Conservation (phyloP, 805 yeast species). For the Priceomyces fermenticarens region DNA sequence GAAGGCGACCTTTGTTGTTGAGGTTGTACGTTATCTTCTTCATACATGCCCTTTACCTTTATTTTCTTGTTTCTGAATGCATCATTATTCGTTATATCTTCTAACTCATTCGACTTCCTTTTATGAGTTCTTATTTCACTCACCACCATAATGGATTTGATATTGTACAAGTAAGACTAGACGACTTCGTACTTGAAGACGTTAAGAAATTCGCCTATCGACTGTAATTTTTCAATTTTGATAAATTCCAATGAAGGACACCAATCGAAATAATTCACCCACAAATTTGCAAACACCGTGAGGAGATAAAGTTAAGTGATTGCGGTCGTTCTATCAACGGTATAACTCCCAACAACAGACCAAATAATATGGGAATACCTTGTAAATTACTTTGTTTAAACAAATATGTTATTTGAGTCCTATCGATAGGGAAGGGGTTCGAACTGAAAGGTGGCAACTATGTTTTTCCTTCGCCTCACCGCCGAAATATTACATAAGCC, state of each 20-base stretch:
- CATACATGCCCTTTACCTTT: conserved; percentile 13
- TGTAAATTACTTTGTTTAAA: too few relatives aligned
- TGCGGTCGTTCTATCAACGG: too few relatives aligned
- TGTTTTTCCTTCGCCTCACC: conserved; percentile 4
- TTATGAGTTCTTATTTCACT: conserved; percentile 23
- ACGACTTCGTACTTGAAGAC: too few relatives aligned
- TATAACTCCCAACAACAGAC: too few relatives aligned
- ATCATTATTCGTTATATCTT: conserved; percentile 34
- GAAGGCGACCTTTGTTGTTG: conserved; percentile 18
- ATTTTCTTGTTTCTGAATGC: conserved; percentile 21
- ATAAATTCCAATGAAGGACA: conserved; percentile 9
- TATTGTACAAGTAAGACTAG: too few relatives aligned
- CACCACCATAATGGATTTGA: conserved; percentile 27
- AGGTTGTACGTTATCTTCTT: conserved; percentile 7
- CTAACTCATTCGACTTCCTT: conserved; percentile 33
- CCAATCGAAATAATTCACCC: neutral
- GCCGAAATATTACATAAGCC: conserved; percentile 7
- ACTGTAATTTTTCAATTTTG: neutral
- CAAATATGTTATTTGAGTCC: neutral
- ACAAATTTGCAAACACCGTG: neutral
- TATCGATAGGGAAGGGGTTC: conserved; percentile 7
- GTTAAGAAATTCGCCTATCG: too few relatives aligned
- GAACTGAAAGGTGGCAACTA: conserved; percentile 7
- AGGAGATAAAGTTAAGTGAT: too few relatives aligned
- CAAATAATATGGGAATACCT: too few relatives aligned